Base-by-base conservation (phyloP, 352 stramenopile genomes). In the Phytophthora fragariaefolia region DNA sequence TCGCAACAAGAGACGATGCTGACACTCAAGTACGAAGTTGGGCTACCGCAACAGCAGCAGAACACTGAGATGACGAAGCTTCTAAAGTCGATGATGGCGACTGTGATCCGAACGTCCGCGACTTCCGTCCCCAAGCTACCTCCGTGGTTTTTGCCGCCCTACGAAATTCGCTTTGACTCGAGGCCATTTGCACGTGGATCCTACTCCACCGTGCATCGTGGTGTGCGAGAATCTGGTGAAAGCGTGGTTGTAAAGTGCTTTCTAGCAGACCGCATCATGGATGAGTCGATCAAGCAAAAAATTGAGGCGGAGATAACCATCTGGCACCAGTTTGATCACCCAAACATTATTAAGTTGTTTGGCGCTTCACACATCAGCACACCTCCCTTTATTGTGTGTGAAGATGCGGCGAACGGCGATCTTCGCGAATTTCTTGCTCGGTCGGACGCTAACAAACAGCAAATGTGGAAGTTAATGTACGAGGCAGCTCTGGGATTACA, bases 401-500 rank as follows among this genome's bases (percentile, higher is more conserved):
- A 80, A 22, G 62, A 76, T 15, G 65, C 69, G 8, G 46, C 23
- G 2, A 50, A 63, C 18, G 73, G 69, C 13, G 70, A 69, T 34
- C 24, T 77, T 12, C 9, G 38, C 18, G 28, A 8, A 0, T 76
- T 57, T 32, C 47, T 76, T 3, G 24, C 34, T 55, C 40, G n/a
- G 1, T 53, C 20, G 13, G 46, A 18, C 1, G 24, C 17, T 2
- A 58, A 69, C 59, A 57, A 62, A 9, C 28, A 10, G 10, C 20
- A 26, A 10, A 59, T 69, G 59, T 74, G 61, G 62, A 32, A 62
- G 0, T 23, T 79, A 34, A 17, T 83, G 42, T 63, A 71, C 48
- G 46, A 79, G 15, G 53, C 70, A 23, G 71, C 68, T 2, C 48
- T 79, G 26, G 88, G 83, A 10, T 57, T 95, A 1, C 23, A 71